Evolutionary conservation across 257 asterid genomes (phyloP).

Genomic region (Coffea canephora): DNA sequence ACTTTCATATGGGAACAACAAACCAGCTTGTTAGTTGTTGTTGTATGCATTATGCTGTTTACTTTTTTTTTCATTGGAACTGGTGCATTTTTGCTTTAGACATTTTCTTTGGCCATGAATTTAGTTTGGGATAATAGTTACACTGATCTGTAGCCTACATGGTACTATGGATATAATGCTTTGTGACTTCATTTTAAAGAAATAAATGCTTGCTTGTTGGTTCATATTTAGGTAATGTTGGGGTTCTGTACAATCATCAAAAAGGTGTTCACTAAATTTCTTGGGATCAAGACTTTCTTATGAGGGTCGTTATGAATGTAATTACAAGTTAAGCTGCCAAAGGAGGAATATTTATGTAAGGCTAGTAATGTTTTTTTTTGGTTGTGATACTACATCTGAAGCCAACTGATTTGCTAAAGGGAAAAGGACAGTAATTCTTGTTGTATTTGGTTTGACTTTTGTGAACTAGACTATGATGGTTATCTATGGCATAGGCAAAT

Average conservation of each 20-base stretch:
- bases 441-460: no score
- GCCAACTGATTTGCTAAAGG: not conserved
- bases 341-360: not conserved
- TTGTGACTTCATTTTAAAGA: not conserved
- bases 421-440: no score
- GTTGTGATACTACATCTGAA: not conserved
- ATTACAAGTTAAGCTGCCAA: not conserved
- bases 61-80: not conserved
- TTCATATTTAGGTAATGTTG: not conserved
- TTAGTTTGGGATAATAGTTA: no score
- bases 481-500: not conserved
- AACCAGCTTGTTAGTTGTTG: conserved; percentile 82
- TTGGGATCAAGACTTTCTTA: no score
- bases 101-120: not conserved
- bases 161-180: not conserved
- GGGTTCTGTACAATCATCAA: not conserved
- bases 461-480: not conserved
- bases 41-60: not conserved
- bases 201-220: not conserved
- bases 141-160: no score
- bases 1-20: conserved; percentile 96
- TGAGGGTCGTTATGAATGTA: no score
- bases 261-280: no score
- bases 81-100: not conserved
- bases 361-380: no score